phyloP scores from a whole-genome alignment of 2,329 filamentous ascomycete genomes.

The Phaeosphaeriaceae sp. region DNA sequence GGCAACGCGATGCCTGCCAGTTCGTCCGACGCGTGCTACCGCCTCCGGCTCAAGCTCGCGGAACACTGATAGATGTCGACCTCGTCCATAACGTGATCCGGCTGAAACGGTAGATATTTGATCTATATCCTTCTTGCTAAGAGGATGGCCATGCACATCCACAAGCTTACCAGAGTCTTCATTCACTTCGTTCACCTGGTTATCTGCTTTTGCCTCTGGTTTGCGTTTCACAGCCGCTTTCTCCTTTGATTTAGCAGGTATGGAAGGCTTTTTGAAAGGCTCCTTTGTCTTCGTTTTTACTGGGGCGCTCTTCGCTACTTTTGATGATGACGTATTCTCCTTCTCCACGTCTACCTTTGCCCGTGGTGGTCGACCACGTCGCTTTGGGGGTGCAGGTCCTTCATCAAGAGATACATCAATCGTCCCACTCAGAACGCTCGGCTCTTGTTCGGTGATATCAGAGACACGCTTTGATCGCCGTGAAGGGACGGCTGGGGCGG shows the following conservation, averaged over 20 bases:
- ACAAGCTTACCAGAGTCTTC: conserved; percentile 38
- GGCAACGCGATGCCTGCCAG: conserved; percentile 76
- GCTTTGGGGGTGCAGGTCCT: conserved; percentile 25
- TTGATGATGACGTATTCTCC: conserved; percentile 13
- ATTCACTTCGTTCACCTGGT: conserved; percentile 6
- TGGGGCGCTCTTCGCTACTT: conserved; percentile 11
- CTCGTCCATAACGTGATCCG: conserved; percentile 39
- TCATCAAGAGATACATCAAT: conserved; percentile 31
- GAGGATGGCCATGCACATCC: conserved; percentile 38
- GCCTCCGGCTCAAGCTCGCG: conserved; percentile 42
- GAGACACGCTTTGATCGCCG: conserved; percentile 38
- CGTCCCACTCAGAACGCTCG: conserved; percentile 28
- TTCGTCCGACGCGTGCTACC: conserved; percentile 57
- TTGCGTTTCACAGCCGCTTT: conserved; percentile 18
- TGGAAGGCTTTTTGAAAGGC: conserved; percentile 8
- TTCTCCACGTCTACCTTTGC: conserved; percentile 20
- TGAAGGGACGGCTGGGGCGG: conserved; percentile 18
- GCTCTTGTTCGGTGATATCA: conserved; percentile 36
- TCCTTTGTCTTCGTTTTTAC: conserved; percentile 15
- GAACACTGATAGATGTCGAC: conserved; percentile 44
- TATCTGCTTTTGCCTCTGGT: conserved; percentile 8
- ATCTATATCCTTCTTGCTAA: conserved; percentile 41
- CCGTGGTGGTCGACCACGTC: conserved; percentile 35
- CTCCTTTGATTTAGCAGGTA: conserved; percentile 19
- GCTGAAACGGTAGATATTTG: conserved; percentile 42